Conservation (phyloP, 805 yeast species). For the Saccharomycopsis malanga region DNA sequence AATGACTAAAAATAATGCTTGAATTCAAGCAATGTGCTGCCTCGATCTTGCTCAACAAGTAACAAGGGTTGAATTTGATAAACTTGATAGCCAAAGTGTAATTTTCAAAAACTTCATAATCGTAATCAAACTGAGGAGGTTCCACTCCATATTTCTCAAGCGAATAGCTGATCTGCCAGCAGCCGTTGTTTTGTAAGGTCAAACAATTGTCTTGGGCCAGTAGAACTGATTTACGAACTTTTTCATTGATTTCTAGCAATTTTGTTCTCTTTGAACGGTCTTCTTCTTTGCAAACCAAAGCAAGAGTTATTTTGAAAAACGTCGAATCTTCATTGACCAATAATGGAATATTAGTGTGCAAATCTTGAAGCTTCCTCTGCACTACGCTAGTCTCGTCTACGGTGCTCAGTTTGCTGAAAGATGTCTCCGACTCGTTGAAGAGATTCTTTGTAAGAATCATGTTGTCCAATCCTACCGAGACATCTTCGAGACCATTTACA, state of each 20-base stretch:
- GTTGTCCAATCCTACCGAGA: not conserved
- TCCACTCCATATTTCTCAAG: conserved; percentile 3
- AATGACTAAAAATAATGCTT: too few relatives aligned
- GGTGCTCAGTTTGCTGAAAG: not conserved
- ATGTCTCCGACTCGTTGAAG: not conserved
- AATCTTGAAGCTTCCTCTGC: not conserved
- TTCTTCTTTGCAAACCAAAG: not conserved
- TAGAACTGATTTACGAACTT: not conserved
- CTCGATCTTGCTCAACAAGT: not conserved
- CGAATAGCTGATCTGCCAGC: not conserved
- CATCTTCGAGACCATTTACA: not conserved
- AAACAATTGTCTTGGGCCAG: not conserved
- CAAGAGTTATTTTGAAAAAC: not conserved
- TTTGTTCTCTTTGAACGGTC: not conserved
- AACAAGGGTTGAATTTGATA: conserved; percentile 3
- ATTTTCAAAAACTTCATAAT: conserved; percentile 14
- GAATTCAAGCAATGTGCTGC: not conserved
- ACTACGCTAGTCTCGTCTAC: too few relatives aligned
- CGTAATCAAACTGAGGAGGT: conserved; percentile 13
- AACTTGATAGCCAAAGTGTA: conserved; percentile 1
- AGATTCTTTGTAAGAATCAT: not conserved
- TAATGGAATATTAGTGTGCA: not conserved
- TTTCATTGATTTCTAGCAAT: not conserved
- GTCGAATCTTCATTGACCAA: not conserved
- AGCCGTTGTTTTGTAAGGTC: not conserved